phyloP scores from a whole-genome alignment of 495 filamentous ascomycete genomes.

The Penicillium taxi region DNA sequence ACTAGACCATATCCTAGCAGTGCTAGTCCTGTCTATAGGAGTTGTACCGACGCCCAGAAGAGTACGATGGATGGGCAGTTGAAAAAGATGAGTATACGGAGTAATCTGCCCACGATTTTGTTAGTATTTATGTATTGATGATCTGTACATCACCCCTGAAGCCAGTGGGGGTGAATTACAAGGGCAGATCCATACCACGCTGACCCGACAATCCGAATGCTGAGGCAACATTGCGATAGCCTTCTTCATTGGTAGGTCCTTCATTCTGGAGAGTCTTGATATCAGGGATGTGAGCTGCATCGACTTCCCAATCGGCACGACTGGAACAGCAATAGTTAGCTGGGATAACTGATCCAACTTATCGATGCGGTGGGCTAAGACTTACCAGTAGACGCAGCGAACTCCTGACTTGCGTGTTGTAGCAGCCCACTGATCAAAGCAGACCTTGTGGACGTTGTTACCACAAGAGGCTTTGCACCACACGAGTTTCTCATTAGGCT shows the following conservation, averaged over 20 bases:
- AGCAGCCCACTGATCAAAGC: conserved; percentile 63
- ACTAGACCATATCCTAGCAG: neutral
- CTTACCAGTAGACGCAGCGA: conserved; percentile 59
- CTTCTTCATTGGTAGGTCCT: conserved; percentile 41
- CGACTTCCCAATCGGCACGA: conserved; percentile 54
- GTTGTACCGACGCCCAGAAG: conserved; percentile 12
- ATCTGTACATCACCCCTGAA: conserved; percentile 1
- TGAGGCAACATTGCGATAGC: conserved; percentile 59
- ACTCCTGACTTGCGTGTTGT: conserved; percentile 47
- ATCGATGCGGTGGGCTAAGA: neutral
- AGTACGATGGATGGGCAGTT: conserved; percentile 23
- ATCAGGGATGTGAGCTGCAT: conserved; percentile 39
- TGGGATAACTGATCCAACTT: neutral
- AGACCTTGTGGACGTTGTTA: conserved; percentile 68
- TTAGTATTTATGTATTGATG: neutral
- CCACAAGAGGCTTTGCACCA: conserved; percentile 70
- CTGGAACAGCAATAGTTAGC: conserved; percentile 15
- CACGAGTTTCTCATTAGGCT: conserved; percentile 45
- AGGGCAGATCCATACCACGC: conserved; percentile 40
- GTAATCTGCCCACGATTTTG: conserved; percentile 31
- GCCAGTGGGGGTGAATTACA: conserved; percentile 13
- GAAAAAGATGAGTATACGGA: conserved; percentile 39
- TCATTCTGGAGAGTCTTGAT: conserved; percentile 32
- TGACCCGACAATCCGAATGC: conserved; percentile 51
- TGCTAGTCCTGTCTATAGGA: neutral